phyloP scores from a whole-genome alignment of 1,284 basidiomycete species.

The Mycena citricolor region DNA sequence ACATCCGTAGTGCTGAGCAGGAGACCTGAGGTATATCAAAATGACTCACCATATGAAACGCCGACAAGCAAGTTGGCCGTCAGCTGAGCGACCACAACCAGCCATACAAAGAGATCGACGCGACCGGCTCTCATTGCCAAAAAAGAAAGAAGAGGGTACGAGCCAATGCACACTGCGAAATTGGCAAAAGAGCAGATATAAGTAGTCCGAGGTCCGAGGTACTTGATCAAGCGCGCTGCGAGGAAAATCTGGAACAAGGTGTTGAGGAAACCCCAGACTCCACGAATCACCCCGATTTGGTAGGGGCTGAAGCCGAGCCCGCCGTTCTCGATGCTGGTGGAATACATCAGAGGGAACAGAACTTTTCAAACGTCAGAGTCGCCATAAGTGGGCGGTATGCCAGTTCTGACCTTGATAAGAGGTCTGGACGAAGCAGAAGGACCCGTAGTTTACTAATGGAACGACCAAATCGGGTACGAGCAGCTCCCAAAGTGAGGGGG shows the following conservation, averaged over 20 bases:
- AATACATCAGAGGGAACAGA: slow-evolving; percentile 41
- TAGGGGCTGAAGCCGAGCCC: slow-evolving; percentile 38
- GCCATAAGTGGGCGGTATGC: too few species aligned
- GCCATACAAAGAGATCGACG: slow-evolving; percentile 21
- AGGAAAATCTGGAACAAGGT: slow-evolving; percentile 32
- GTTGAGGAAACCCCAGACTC: slow-evolving; percentile 33
- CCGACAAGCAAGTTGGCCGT: slow-evolving; percentile 18
- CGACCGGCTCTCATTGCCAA: slow-evolving; percentile 20
- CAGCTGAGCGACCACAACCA: slow-evolving; percentile 25
- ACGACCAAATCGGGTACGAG: slow-evolving; percentile 18
- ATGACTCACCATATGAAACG: slow-evolving; percentile 27
- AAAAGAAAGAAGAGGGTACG: slow-evolving; percentile 27
- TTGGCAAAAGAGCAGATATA: slow-evolving; percentile 23
- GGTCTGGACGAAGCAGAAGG: slow-evolving; percentile 20
- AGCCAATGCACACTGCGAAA: slow-evolving; percentile 23
- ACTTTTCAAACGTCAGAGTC: too few species aligned
- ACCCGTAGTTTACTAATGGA: slow-evolving; percentile 20
- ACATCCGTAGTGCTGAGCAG: neutral
- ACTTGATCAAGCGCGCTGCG: slow-evolving; percentile 29
- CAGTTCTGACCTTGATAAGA: slow-evolving; percentile 22
- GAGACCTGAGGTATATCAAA: neutral
- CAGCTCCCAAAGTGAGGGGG: slow-evolving; percentile 17
- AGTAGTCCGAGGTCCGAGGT: slow-evolving; percentile 28
- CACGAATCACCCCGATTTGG: slow-evolving; percentile 36
- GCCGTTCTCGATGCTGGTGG: slow-evolving; percentile 36